A percentile compares a stretch with the other conserved stretches of the same genome.
These are phyloP conservation scores for Deinandra increscens DNA, from an alignment of 129 eudicot species.

Conservation along the genomic window DNA sequence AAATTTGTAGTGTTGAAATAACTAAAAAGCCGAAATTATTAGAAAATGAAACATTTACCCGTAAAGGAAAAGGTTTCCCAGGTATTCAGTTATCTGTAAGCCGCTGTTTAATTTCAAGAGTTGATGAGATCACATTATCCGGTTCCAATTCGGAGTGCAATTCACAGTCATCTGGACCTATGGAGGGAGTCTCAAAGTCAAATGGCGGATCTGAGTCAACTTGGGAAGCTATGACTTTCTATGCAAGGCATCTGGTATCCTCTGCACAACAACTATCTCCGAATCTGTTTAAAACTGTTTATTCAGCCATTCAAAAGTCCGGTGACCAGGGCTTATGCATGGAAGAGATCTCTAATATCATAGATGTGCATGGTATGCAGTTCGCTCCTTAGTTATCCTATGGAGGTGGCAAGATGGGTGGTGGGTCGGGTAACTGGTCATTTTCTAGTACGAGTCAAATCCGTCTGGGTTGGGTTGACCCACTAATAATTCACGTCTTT, in stretches of 20 bases:
- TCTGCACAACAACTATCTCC: slow-evolving; percentile 33
- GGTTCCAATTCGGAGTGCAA: slow-evolving; percentile 26
- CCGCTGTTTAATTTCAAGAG: slow-evolving; percentile 46
- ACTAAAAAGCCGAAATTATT: slow-evolving; percentile 51
- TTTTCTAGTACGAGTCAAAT: background rate
- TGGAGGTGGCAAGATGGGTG: background rate
- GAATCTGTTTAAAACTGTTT: slow-evolving; percentile 46
- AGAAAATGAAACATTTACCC: slow-evolving; percentile 53
- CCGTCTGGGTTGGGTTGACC: background rate
- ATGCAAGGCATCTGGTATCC: slow-evolving; percentile 41
- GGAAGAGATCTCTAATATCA: slow-evolving; percentile 46
- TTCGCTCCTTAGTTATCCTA: background rate
- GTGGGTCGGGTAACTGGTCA: background rate
- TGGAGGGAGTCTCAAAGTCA: slow-evolving; percentile 31
- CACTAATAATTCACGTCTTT: background rate
- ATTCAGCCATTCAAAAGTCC: slow-evolving; percentile 74
- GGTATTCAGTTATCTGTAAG: slow-evolving; percentile 60
- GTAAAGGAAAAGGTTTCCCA: slow-evolving; percentile 92
- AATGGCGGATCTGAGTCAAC: slow-evolving; percentile 40
- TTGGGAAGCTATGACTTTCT: slow-evolving; percentile 80
- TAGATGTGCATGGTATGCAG: slow-evolving; percentile 44
- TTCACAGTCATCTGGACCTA: slow-evolving; percentile 24
- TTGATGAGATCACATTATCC: slow-evolving; percentile 35
- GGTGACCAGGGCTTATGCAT: slow-evolving; percentile 93
- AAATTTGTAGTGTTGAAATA: slow-evolving; percentile 34